These are phyloP conservation scores for Calonectria naviculata DNA, from an alignment of 2,329 filamentous ascomycete species.

Conservation along the genomic window DNA sequence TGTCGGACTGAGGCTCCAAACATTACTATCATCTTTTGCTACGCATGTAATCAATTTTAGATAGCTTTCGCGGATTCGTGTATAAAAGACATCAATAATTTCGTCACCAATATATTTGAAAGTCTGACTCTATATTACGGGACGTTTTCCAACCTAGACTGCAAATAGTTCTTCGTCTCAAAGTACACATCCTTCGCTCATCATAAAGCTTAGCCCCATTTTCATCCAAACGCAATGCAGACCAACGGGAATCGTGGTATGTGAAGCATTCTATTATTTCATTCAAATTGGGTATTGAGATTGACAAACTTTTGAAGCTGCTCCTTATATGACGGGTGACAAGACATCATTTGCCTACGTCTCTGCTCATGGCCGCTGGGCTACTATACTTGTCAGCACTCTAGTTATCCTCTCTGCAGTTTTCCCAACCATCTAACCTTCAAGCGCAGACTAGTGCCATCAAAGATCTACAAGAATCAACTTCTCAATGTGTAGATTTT, in stretches of 20 bases:
- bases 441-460: neutral
- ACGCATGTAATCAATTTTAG: neutral
- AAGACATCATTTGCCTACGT: neutral
- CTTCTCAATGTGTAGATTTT: neutral
- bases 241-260: neutral
- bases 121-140: too few relatives aligned
- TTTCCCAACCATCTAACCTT: too few relatives aligned
- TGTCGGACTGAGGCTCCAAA: neutral
- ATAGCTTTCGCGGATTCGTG: neutral
- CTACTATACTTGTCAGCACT: neutral
- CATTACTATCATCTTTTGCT: neutral
- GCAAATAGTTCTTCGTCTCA: too few relatives aligned
- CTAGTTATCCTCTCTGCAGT: too few relatives aligned
- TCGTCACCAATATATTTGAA: neutral
- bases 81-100: neutral
- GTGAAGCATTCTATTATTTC: neutral
- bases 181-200: too few relatives aligned
- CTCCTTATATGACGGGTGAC: neutral
- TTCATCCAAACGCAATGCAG: neutral
- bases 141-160: too few relatives aligned
- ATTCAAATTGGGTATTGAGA: too few relatives aligned
- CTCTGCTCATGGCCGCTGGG: neutral
- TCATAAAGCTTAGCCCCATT: too few relatives aligned
- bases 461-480: neutral
- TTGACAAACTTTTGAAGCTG: neutral